Evolutionary conservation across 176 grass and related monocot genomes (phyloP).

Genomic region (Oryza coarctata): DNA sequence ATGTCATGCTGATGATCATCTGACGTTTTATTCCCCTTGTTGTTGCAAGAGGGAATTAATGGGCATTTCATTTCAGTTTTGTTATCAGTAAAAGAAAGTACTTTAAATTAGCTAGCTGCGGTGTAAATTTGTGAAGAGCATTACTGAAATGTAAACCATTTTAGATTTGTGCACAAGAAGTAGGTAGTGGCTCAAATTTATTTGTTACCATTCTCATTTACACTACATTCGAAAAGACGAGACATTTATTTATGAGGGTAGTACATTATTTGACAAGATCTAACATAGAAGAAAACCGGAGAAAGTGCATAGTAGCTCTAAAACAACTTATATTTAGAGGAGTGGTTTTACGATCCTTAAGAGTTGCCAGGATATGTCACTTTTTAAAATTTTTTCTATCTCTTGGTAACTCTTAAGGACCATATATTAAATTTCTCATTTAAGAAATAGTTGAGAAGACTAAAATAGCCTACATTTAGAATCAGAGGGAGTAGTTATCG

Average conservation of each 20-base stretch:
- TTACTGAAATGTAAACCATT: neutral
- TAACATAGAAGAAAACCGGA: no score
- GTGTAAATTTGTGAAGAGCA: neutral
- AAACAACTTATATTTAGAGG: no score
- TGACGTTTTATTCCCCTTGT: neutral
- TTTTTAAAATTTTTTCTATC: no score
- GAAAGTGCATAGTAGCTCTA: neutral
- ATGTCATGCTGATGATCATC: neutral
- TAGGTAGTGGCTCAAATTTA: neutral
- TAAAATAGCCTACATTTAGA: neutral
- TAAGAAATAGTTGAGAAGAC: neutral
- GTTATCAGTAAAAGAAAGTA: neutral
- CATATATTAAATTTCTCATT: neutral
- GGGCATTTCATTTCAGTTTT: neutral
- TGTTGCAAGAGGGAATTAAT: neutral
- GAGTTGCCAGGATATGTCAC: no score
- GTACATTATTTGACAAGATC: no score
- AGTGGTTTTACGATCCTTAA: no score
- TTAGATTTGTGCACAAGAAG: no score
- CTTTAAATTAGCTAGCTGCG: neutral
- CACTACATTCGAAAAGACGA: neutral
- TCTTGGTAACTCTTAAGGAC: no score
- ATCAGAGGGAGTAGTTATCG: neutral
- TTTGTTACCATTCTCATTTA: neutral
- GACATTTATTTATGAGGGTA: neutral